Percentiles rank a stretch among this genome's conserved stretches.
phyloP scores from a whole-genome alignment of 192 early-diverging fungal species.

The Backusella liffmaniae region DNA sequence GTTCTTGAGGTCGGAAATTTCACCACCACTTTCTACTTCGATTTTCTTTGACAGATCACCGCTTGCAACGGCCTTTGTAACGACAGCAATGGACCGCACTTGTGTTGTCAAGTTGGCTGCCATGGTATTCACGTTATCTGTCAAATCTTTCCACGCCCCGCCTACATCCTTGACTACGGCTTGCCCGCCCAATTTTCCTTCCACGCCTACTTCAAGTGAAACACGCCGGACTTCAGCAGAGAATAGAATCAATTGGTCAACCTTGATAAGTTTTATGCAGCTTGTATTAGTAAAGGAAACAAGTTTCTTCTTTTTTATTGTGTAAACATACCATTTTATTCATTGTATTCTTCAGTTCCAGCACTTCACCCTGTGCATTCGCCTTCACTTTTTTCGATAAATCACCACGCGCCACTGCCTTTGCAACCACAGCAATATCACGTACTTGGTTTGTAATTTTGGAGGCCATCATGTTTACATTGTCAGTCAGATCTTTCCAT shows the following conservation, averaged over 20 bases:
- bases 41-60: constrained; percentile 54
- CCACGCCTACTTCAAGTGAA: constrained; percentile 62
- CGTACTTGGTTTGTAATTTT: constrained; percentile 57
- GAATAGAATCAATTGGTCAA: constrained; percentile 27
- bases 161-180: constrained; percentile 51
- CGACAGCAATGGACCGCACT: constrained; percentile 53
- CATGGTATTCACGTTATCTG: constrained; percentile 60
- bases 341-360: constrained; percentile 62
- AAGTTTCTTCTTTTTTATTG: neutral
- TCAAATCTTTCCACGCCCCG: constrained; percentile 58
- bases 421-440: constrained; percentile 57
- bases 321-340: constrained; percentile 47
- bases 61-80: constrained; percentile 50
- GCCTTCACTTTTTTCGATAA: constrained; percentile 52
- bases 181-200: constrained; percentile 63
- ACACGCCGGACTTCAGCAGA: constrained; percentile 63
- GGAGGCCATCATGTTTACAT: constrained; percentile 60
- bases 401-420: constrained; percentile 57
- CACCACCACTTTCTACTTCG: constrained; percentile 44
- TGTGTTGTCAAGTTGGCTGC: constrained; percentile 54
- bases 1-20: constrained; percentile 56
- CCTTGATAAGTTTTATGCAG: neutral
- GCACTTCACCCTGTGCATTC: constrained; percentile 55
- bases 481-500: constrained; percentile 60
- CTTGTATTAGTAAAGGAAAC: neutral